A percentile compares a stretch with the other conserved stretches of the same genome.
Conservation (phyloP, 768 basidiomycete genomes). For the Boletus pseudo-olivaceus region DNA sequence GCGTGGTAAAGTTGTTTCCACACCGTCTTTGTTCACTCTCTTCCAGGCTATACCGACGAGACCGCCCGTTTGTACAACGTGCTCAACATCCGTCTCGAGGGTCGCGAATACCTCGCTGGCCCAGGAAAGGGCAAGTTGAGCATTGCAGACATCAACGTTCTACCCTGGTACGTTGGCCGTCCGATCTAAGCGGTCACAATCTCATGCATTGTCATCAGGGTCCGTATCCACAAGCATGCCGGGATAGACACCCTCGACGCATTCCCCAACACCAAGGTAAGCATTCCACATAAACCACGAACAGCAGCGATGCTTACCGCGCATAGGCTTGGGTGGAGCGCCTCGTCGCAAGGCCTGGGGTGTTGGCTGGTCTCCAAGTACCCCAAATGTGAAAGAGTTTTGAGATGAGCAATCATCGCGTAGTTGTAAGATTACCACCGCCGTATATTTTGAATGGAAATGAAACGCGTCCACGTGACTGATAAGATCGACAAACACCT, state of each 20-base stretch:
- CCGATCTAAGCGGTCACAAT: not conserved
- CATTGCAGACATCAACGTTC: slow-evolving; percentile 69
- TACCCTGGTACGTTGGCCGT: slow-evolving; percentile 50
- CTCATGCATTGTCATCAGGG: slow-evolving; percentile 39
- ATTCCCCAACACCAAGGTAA: slow-evolving; percentile 61
- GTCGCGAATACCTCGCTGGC: slow-evolving; percentile 79
- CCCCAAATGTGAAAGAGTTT: slow-evolving; percentile 5
- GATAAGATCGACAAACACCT: slow-evolving; percentile 12
- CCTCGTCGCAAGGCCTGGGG: slow-evolving; percentile 19
- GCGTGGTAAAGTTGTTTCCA: slow-evolving; percentile 8
- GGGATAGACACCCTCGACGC: slow-evolving; percentile 57
- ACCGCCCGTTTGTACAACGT: slow-evolving; percentile 82
- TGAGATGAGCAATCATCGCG: not conserved
- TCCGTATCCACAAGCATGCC: slow-evolving; percentile 43
- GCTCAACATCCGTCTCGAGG: slow-evolving; percentile 70
- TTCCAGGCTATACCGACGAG: slow-evolving; percentile 71
- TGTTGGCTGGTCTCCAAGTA: slow-evolving; percentile 22
- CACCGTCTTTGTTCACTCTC: slow-evolving; percentile 6
- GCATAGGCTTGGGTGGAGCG: slow-evolving; percentile 32
- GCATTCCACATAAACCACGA: not conserved
- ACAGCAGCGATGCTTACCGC: not conserved
- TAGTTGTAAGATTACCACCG: not conserved
- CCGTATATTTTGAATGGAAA: not conserved
- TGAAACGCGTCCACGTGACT: slow-evolving; percentile 5
- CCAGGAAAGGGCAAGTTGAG: slow-evolving; percentile 61